Evolutionary conservation across 495 filamentous ascomycete genomes (phyloP).

Genomic region (Acidomyces sp.): DNA sequence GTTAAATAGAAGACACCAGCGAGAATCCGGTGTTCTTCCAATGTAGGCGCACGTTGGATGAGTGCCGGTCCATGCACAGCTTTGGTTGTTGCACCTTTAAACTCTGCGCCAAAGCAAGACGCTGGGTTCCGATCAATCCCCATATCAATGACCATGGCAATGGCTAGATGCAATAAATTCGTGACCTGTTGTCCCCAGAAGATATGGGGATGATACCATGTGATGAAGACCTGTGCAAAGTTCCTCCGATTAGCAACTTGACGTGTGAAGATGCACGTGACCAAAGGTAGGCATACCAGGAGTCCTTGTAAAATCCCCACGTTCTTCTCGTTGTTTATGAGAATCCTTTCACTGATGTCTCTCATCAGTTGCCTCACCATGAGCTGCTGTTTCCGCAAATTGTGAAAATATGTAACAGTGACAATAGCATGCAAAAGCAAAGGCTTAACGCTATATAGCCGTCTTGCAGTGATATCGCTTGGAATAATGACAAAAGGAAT

Average conservation of each 20-base stretch:
- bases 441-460: constrained; percentile 35
- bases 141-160: constrained; percentile 40
- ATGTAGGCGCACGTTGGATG: constrained; percentile 23
- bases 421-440: constrained; percentile 46
- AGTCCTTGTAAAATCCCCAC: constrained; percentile 45
- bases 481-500: constrained; percentile 37
- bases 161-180: constrained; percentile 37
- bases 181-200: constrained; percentile 28
- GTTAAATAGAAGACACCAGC: constrained; percentile 36
- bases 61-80: neutral
- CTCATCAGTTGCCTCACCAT: constrained; percentile 31
- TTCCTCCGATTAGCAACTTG: too few species aligned
- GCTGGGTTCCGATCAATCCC: constrained; percentile 38
- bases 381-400: constrained; percentile 24
- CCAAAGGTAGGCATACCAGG: constrained; percentile 26
- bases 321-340: constrained; percentile 37
- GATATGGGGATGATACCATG: constrained; percentile 13
- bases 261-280: too few species aligned
- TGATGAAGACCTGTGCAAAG: constrained; percentile 13
- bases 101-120: constrained; percentile 2
- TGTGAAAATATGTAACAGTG: constrained; percentile 28
- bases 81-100: constrained; percentile 5
- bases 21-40: constrained; percentile 41
- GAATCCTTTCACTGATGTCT: constrained; percentile 35
- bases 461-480: constrained; percentile 31